Base-by-base conservation (phyloP, 2,329 filamentous ascomycete genomes). In the Rasamsonia emersonii region DNA sequence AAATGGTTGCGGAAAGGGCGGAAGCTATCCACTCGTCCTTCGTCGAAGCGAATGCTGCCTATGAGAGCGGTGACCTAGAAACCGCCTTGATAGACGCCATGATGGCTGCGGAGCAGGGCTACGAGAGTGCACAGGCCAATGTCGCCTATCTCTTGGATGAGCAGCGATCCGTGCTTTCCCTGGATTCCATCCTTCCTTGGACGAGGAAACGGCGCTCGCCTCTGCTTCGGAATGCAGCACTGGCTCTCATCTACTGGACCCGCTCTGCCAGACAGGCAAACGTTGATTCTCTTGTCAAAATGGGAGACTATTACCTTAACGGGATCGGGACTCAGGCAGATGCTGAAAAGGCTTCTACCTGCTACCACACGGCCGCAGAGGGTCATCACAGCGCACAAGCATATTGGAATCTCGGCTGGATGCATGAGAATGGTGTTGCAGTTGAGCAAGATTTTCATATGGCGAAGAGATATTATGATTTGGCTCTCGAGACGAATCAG, bases 361-460 rank as follows among this genome's bases (percentile, higher is more conserved):
- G 91, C 64, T 98, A 98, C 50, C 81, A 83, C 32, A 83, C 85
- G 3, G 91, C 91, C 2, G 88, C 88, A 0, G 91, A 98, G 52
- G 86, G 83, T 38, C 79, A 89, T 45, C 82, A 86, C 51, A 93
- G 86, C 46, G 91, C 89, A 2, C 93, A 98, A 60, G 91, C 93
- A 9, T 76, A 95, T 36, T 98, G 86, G 75, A 96, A 98, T 49
- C 68, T 98, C 9, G 93, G 91, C 4, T 98, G 91, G 91, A 96
- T 98, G 89, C 86, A 98, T 51, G 91, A 98, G 61, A 95, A 96
- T 50, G 91, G 91, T 5, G 71, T 96, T 30, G 86, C 88, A 2
- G 74, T 96, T 13, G 81, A 83, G 33, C 91, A 98, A 54, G 91
- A 98, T 53, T 98, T 93, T 56, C 91, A 98, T 52, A 77, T 98